phyloP scores from a whole-genome alignment of 768 basidiomycete genomes.

The Ramaria rubella region DNA sequence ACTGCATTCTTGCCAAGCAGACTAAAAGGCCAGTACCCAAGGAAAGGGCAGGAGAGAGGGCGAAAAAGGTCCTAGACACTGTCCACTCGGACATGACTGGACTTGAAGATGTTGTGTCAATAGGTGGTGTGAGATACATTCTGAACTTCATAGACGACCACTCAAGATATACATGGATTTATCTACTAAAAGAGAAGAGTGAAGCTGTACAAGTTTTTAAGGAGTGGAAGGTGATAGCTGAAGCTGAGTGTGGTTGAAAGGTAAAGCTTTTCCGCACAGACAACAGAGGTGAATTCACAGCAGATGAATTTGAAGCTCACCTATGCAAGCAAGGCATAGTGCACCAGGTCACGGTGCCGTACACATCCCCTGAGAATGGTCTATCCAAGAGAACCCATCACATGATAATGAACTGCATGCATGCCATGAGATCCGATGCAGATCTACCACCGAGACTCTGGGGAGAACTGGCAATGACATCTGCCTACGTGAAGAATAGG shows the following conservation, averaged over 20 bases:
- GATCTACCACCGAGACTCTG: too few relatives aligned
- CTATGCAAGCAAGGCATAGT: background rate
- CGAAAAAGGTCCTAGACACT: too few relatives aligned
- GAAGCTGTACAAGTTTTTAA: background rate
- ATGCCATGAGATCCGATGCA: too few relatives aligned
- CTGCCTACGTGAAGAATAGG: too few relatives aligned
- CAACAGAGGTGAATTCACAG: background rate
- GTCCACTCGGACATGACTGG: slow-evolving; percentile 22
- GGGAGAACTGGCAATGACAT: too few relatives aligned
- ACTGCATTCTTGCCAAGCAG: too few relatives aligned
- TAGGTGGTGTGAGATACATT: slow-evolving; percentile 6
- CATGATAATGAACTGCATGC: background rate
- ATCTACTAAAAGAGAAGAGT: background rate
- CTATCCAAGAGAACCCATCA: background rate
- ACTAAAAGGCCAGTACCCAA: too few relatives aligned
- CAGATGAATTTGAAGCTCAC: background rate
- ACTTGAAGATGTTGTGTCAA: too few relatives aligned
- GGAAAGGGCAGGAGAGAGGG: too few relatives aligned
- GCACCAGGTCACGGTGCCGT: slow-evolving; percentile 15
- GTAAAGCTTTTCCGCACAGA: background rate
- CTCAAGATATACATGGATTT: slow-evolving; percentile 9
- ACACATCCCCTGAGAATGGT: slow-evolving; percentile 17
- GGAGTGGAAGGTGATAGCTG: background rate
- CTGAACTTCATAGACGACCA: slow-evolving; percentile 14
- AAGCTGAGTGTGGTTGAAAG: background rate